A percentile compares a stretch with the other conserved stretches of the same genome.
phyloP scores from a whole-genome alignment of 257 asterid species.

The Solanum habrochaites region DNA sequence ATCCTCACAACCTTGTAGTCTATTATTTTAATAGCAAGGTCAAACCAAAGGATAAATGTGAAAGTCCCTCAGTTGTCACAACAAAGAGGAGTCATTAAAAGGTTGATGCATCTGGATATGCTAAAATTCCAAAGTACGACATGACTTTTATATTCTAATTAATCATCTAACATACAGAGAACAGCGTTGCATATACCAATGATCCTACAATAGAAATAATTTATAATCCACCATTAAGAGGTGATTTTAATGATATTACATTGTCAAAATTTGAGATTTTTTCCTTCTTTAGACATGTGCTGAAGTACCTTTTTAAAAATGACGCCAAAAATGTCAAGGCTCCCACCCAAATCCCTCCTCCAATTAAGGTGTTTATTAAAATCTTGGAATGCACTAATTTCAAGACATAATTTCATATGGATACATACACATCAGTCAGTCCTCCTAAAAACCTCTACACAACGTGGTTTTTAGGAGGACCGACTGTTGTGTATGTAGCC shows the following conservation, averaged over 20 bases:
- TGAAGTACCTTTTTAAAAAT: neutral
- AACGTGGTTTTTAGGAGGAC: neutral
- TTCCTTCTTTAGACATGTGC: neutral
- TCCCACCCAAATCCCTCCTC: neutral
- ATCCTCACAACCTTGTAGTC: conserved; percentile 7
- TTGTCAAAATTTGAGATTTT: neutral
- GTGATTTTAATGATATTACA: too few relatives aligned
- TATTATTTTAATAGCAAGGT: neutral
- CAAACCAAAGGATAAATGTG: conserved; percentile 1
- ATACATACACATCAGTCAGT: neutral
- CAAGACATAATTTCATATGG: neutral
- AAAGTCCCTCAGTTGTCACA: neutral
- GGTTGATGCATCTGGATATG: conserved; percentile 5
- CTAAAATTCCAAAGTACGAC: conserved; percentile 20
- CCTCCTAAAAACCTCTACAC: neutral
- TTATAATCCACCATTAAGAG: too few relatives aligned
- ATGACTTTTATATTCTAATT: neutral
- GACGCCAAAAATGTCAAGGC: too few relatives aligned
- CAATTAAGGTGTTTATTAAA: conserved; percentile 3
- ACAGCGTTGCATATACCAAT: too few relatives aligned
- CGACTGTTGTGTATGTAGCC: neutral
- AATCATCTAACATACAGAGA: too few relatives aligned
- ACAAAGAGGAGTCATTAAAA: conserved; percentile 3
- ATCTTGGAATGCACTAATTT: neutral
- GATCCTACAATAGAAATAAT: too few relatives aligned